A percentile compares a stretch with the other conserved stretches of the same genome.
Conservation (phyloP, 2,329 filamentous ascomycete genomes). For the Ceratocystis eucalypticola region DNA sequence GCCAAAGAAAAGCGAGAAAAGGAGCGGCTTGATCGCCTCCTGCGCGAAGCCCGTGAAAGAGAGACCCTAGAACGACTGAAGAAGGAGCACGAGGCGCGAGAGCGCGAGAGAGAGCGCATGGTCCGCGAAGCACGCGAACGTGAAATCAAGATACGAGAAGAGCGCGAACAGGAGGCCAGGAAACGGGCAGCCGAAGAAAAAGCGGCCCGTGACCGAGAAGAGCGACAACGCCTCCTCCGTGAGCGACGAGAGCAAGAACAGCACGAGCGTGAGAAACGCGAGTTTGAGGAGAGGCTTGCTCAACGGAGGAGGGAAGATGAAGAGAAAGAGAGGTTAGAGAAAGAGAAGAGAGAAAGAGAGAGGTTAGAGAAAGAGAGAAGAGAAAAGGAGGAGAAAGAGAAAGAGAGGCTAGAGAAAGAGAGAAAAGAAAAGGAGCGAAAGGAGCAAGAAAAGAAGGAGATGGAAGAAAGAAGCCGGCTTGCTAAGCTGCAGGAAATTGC, state of each 20-base stretch:
- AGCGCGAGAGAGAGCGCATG: constrained; percentile 35
- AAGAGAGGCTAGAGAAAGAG: constrained; percentile 29
- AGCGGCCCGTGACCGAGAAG: not conserved
- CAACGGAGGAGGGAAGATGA: constrained; percentile 19
- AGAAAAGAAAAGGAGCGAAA: constrained; percentile 29
- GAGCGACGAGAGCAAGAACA: constrained; percentile 30
- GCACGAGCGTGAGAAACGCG: constrained; percentile 29
- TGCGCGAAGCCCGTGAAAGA: constrained; percentile 11
- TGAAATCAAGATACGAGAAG: constrained; percentile 27
- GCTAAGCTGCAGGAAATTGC: constrained; percentile 25
- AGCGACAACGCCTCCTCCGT: constrained; percentile 5
- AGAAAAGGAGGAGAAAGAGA: constrained; percentile 32
- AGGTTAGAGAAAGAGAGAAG: constrained; percentile 28
- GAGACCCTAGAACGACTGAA: constrained; percentile 13
- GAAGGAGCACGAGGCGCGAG: constrained; percentile 26
- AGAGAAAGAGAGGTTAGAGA: constrained; percentile 33
- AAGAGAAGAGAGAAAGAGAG: constrained; percentile 26
- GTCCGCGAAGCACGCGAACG: constrained; percentile 14
- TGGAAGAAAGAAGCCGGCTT: constrained; percentile 24
- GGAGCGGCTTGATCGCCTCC: constrained; percentile 22
- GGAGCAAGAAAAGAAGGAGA: constrained; percentile 25
- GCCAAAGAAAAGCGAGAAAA: constrained; percentile 25
- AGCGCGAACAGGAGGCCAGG: constrained; percentile 11
- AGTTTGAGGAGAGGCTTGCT: constrained; percentile 29
- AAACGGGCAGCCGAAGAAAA: constrained; percentile 3